Percentiles rank a stretch among this genome's conserved stretches.
Conservation (phyloP, 345 rosid genomes). For the Camelina laxa region DNA sequence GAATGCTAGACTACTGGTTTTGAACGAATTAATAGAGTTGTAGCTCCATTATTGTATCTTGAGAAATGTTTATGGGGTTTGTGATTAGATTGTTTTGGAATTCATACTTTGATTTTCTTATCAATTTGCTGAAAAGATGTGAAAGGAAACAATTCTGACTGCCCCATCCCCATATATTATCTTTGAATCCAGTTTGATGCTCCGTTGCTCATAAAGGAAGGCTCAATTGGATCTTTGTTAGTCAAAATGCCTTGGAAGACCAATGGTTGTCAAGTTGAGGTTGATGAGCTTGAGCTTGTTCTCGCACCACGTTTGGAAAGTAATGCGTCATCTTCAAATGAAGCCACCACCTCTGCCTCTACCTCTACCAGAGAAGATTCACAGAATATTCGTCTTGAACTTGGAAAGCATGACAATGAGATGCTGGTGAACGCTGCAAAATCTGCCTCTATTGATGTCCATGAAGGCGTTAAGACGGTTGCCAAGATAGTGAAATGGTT, state of each 20-base stretch:
- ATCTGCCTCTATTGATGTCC: slow-evolving; percentile 64
- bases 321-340: slow-evolving; percentile 37
- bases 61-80: neutral
- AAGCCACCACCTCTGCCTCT: slow-evolving; percentile 44
- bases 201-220: slow-evolving; percentile 77
- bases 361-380: slow-evolving; percentile 46
- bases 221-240: slow-evolving; percentile 80
- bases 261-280: slow-evolving; percentile 83
- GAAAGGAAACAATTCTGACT: neutral
- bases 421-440: slow-evolving; percentile 44
- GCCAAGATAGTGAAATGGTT: slow-evolving; percentile 96
- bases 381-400: slow-evolving; percentile 35
- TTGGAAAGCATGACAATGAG: slow-evolving; percentile 51
- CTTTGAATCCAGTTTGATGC: slow-evolving; percentile 62
- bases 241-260: slow-evolving; percentile 87
- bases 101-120: neutral
- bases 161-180: neutral
- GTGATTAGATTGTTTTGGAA: neutral
- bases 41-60: neutral
- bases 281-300: slow-evolving; percentile 88
- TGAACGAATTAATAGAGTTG: neutral
- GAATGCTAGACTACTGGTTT: neutral
- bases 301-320: slow-evolving; percentile 56
- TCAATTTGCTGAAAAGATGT: neutral
- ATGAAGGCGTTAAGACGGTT: slow-evolving; percentile 95